Evolutionary conservation across 202 grass and related monocot species (phyloP), one percentile per base, ranked within the genome.

Genomic region (Schoenoplectus tabernaemontani): DNA sequence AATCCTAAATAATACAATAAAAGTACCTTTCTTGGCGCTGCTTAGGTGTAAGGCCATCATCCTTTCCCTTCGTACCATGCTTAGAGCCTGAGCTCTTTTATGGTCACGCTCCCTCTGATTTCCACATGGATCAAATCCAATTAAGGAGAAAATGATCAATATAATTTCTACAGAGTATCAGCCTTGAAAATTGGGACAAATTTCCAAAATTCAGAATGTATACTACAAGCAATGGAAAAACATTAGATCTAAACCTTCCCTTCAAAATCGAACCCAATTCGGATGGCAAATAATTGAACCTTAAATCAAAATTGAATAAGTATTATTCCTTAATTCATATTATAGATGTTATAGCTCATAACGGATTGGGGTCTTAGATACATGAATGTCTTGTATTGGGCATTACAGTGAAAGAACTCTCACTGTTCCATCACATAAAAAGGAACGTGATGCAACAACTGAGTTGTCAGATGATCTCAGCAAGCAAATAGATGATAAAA

Each of bases 71-170:
- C 30, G 0, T 15, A 56, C 74, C 78, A n/a, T 54, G 13, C 48
- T 90, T 93, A 48, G 81, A 68, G 85, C 87, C 63, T 84, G 78
- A 19, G 93, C 86, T 57, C 93, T 90, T 75, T 92, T 89, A 16
- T 89, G 92, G 82, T 96, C 92, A 34, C 89, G 87, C 0, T 92
- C 93, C 64, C 90, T 90, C 86, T 96, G 90, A 59, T 76, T 96
- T 46, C 93, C 93, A 36, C 90, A 90, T 82, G 64, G 16, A 77
- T 64, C 66, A 46, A 80, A 43, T 80, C 78, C 23, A 65, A 13
- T 65, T 64, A 80, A 80, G 59, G 77, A 80, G 24, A 64, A 78
- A 19, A 51, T 34, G 5, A 57, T 61, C 4, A 24, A n/a, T 57
- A 37, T 50, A 48, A 24, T 76, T 78, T 24, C 77, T 43, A 63